Evolutionary conservation across 2,329 filamentous ascomycete genomes (phyloP).

Genomic region (Dactylellina leptospora): DNA sequence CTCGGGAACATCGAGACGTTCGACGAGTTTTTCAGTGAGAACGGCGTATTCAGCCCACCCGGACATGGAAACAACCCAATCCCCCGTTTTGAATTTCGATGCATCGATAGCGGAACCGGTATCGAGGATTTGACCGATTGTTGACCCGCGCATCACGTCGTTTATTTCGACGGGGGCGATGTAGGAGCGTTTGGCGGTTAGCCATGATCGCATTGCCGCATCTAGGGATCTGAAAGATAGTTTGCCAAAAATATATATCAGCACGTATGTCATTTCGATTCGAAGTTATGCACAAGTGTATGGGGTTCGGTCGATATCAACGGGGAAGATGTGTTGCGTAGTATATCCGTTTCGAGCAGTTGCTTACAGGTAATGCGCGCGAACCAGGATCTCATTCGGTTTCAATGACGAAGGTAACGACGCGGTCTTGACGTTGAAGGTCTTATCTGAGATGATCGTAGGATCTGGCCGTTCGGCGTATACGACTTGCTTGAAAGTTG

Average conservation of each 20-base stretch:
- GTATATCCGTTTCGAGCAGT: slow-evolving; percentile 4
- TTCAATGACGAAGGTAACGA: slow-evolving; percentile 63
- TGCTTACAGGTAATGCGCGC: slow-evolving; percentile 59
- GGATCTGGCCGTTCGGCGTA: slow-evolving; percentile 72
- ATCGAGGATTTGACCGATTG: slow-evolving; percentile 67
- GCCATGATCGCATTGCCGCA: slow-evolving; percentile 79
- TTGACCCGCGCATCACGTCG: slow-evolving; percentile 72
- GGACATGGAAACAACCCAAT: slow-evolving; percentile 66
- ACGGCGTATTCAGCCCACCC: slow-evolving; percentile 76
- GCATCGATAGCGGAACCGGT: slow-evolving; percentile 67
- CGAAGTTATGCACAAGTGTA: too few species aligned
- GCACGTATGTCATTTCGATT: too few species aligned
- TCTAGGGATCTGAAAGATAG: slow-evolving; percentile 72
- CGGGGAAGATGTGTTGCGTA: slow-evolving; percentile 56
- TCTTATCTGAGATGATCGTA: slow-evolving; percentile 71
- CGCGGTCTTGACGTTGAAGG: slow-evolving; percentile 68
- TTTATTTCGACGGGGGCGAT: slow-evolving; percentile 74
- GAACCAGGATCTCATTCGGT: slow-evolving; percentile 70
- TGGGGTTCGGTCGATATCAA: background rate
- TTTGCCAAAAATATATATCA: too few species aligned
- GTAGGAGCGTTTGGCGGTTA: slow-evolving; percentile 71
- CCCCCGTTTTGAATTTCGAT: slow-evolving; percentile 67
- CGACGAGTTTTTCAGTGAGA: slow-evolving; percentile 65
- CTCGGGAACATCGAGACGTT: slow-evolving; percentile 62
- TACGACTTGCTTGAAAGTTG: slow-evolving; percentile 64